Evolutionary conservation across 228 moss, liverwort and hornwort species (phyloP).

Genomic region (Sphagnum fallax): DNA sequence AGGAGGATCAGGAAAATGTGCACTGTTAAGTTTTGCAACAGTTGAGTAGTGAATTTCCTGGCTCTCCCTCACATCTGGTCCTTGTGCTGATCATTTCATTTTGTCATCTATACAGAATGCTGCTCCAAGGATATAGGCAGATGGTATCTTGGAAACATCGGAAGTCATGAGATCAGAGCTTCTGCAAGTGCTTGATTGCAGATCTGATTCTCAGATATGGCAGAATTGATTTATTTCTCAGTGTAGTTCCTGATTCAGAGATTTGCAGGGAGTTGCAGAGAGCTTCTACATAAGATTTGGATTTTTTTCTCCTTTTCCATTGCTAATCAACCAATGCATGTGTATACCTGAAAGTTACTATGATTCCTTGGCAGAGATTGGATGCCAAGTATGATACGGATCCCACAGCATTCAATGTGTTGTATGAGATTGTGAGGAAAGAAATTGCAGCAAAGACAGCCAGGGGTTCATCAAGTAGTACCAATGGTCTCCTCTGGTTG

Average conservation of each 20-base stretch:
- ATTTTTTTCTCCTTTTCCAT: neutral
- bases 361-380: slow-evolving; percentile 42
- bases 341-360: neutral
- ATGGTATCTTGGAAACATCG: no score
- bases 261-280: no score
- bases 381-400: slow-evolving; percentile 69
- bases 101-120: neutral
- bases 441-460: slow-evolving; percentile 78
- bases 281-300: no score
- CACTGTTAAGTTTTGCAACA: neutral
- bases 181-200: no score
- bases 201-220: no score
- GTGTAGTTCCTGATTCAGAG: no score
- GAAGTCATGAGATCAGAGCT: neutral
- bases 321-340: neutral
- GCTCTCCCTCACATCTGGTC: neutral
- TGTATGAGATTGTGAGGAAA: slow-evolving; percentile 70
- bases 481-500: slow-evolving; percentile 88
- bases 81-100: neutral
- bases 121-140: no score
- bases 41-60: neutral
- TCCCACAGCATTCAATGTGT: slow-evolving; percentile 34
- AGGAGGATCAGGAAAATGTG: neutral
- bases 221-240: no score
- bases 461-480: slow-evolving; percentile 83